These are phyloP conservation scores for Backusella sp. DNA, from an alignment of 192 early-diverging fungal species.

Conservation along the genomic window DNA sequence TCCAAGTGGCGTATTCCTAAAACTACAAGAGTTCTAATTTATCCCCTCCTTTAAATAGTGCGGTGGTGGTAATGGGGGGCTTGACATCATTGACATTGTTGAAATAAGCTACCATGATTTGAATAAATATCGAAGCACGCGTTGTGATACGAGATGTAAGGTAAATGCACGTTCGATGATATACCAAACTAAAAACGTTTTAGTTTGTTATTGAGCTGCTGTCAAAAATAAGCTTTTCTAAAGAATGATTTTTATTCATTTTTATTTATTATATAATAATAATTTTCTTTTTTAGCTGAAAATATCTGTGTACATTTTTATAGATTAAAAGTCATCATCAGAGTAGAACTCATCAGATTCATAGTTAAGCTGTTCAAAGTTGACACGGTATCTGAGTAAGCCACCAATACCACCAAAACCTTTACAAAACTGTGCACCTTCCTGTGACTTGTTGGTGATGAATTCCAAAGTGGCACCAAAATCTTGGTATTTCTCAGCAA, in stretches of 20 bases:
- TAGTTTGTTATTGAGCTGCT: background rate
- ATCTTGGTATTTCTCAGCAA: constrained; percentile 97
- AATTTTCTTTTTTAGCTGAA: background rate
- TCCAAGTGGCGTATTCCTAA: too few relatives aligned
- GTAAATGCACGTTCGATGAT: too few relatives aligned
- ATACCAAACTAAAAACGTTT: background rate
- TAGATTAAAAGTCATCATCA: constrained; percentile 28
- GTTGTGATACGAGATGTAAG: too few relatives aligned
- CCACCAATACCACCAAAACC: constrained; percentile 97
- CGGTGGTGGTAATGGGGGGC: too few relatives aligned
- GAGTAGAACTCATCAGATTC: constrained; percentile 67
- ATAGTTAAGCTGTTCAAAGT: constrained; percentile 65
- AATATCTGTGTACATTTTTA: constrained; percentile 9
- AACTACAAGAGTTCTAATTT: too few relatives aligned
- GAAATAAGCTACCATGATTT: background rate
- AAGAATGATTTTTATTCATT: constrained; percentile 2
- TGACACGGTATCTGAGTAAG: constrained; percentile 84
- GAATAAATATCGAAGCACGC: too few relatives aligned
- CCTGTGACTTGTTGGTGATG: constrained; percentile 93
- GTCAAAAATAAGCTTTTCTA: background rate
- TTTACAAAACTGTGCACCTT: constrained; percentile 96
- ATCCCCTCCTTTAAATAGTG: background rate
- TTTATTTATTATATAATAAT: background rate
- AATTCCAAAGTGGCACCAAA: constrained; percentile 94
- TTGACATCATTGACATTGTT: background rate